Conservation (phyloP, 2,329 filamentous ascomycete species). For the Cordyceps javanica region DNA sequence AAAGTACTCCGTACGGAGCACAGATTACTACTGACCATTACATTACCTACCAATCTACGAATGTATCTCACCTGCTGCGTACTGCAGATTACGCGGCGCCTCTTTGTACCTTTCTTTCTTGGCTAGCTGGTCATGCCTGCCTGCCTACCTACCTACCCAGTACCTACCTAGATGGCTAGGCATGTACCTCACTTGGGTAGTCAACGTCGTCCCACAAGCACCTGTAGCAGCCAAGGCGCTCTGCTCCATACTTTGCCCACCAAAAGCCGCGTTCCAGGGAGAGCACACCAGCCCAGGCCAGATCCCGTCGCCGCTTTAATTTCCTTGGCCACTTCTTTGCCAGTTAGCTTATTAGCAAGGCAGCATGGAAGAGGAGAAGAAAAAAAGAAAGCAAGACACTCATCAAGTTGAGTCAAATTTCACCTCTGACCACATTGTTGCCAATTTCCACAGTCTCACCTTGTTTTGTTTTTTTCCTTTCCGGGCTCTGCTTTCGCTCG, state of each 20-base stretch:
- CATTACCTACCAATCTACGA: no score
- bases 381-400: constrained; percentile 9
- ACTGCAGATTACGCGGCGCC: no score
- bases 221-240: no score
- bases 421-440: background rate
- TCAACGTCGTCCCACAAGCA: no score
- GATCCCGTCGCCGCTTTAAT: background rate
- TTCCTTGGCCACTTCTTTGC: background rate
- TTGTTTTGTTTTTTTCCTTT: background rate
- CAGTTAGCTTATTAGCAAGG: no score
- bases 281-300: background rate
- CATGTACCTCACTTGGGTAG: no score
- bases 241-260: no score
- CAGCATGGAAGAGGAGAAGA: background rate
- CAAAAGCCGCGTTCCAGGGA: constrained; percentile 6
- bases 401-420: constrained; percentile 10
- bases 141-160: background rate
- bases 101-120: background rate
- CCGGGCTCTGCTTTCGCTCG: background rate
- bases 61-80: no score
- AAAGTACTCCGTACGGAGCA: no score
- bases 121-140: background rate
- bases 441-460: constrained; percentile 13
- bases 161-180: no score
- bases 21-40: background rate